These are phyloP conservation scores for Phaeophleospora eucalypticola DNA, from an alignment of 2,329 filamentous ascomycete species.

Conservation along the genomic window DNA sequence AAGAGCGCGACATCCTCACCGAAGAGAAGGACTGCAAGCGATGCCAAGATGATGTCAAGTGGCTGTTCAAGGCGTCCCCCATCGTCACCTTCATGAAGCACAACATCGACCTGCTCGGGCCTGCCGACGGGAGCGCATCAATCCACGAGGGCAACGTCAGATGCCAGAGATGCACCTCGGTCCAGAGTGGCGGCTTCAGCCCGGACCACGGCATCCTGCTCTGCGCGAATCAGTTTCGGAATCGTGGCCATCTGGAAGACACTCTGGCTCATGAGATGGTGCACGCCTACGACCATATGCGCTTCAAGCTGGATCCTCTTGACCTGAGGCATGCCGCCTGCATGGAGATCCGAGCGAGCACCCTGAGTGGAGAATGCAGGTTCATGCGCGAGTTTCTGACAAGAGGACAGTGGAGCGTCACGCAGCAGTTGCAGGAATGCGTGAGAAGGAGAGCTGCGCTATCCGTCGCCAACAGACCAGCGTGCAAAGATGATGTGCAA, in stretches of 20 bases:
- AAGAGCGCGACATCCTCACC: slow-evolving; percentile 68
- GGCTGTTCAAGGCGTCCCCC: slow-evolving; percentile 78
- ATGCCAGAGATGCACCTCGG: slow-evolving; percentile 70
- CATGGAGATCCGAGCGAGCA: slow-evolving; percentile 92
- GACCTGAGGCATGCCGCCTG: slow-evolving; percentile 87
- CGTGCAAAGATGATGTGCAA: slow-evolving; percentile 79
- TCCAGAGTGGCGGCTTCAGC: slow-evolving; percentile 75
- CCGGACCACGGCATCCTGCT: slow-evolving; percentile 82
- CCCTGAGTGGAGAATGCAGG: slow-evolving; percentile 88
- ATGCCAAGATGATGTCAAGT: slow-evolving; percentile 79
- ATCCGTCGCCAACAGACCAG: slow-evolving; percentile 72
- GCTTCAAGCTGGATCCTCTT: slow-evolving; percentile 85
- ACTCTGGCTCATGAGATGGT: slow-evolving; percentile 97
- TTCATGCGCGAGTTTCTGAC: slow-evolving; percentile 84
- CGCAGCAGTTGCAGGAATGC: slow-evolving; percentile 90
- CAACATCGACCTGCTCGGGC: slow-evolving; percentile 71
- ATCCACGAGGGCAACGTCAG: slow-evolving; percentile 72
- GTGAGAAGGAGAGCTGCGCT: slow-evolving; percentile 75
- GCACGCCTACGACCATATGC: slow-evolving; percentile 87
- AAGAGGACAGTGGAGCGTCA: slow-evolving; percentile 79
- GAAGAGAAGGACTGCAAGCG: slow-evolving; percentile 73
- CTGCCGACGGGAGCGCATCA: slow-evolving; percentile 47
- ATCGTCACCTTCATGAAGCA: slow-evolving; percentile 81
- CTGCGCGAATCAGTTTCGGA: slow-evolving; percentile 85
- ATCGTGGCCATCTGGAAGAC: slow-evolving; percentile 81